Evolutionary conservation across 2,329 filamentous ascomycete genomes (phyloP), one percentile per base, ranked within the genome.

Genomic region (Talaromyces sp.): DNA sequence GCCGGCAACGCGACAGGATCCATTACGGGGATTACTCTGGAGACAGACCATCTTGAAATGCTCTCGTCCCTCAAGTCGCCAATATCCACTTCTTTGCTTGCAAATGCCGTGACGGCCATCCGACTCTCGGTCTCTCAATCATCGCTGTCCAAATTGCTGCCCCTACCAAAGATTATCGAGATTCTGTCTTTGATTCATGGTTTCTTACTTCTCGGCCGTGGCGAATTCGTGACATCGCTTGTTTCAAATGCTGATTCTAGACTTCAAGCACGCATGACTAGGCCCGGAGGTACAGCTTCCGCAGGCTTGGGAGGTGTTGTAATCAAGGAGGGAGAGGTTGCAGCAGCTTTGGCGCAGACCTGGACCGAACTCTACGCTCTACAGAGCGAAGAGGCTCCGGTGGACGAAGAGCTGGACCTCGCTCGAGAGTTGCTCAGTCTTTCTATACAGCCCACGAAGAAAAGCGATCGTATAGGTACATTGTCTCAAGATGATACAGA

Each of bases 181-280:
- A 86, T 90, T 57, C 80, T 98, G 14, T 85, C 86, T 31, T 81
- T 97, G 8, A 81, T 97, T 1, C 85, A 93, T 55, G 88, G 95
- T 62, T 97, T 96, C 76, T 91, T 97, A 68, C 83, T 99, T 2
- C 82, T 99, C 0, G 89, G 90, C 0, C 85, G 91, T 37, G 93
- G 93, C 59, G 95, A 98, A 73, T 99, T 99, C 73, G 92, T 93
- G 21, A 87, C 95, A 76, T 88, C 90, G 0, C 77, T 99, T 28
- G 91, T 96, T 1, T 85, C 88, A 39, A 91, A 97, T 77, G 92
- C 93, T 0, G 92, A 97, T 68, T 86, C 89, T 61, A 89, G 87
- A 68, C 84, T 95, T 25, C 84, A 86, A n/a, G 87, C 85, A 66
- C 86, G 91, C 57, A 91, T 90, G 82, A 86, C 83, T 68, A 80